A percentile compares a stretch with the other conserved stretches of the same genome.
Conservation (phyloP, 1,139 yeast genomes). For the Sugiyamaella xylanicola region DNA sequence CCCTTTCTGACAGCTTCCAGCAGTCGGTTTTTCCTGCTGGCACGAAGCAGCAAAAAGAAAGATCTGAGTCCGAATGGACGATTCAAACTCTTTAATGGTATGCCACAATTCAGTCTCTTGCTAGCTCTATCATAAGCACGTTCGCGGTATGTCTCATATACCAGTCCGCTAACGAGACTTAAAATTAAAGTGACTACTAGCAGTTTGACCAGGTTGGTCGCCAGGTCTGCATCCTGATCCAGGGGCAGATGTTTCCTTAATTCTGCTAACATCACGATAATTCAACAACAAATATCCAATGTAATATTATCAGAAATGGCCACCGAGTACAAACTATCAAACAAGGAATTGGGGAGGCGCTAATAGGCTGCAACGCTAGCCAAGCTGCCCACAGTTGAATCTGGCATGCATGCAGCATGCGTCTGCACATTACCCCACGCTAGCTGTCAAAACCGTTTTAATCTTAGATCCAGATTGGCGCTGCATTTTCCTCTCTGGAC, state of each 20-base stretch:
- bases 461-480: neutral
- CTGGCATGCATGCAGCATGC: neutral
- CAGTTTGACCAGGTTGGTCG: neutral
- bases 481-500: neutral
- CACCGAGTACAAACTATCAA: too few relatives aligned
- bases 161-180: neutral
- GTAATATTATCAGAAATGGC: too few relatives aligned
- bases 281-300: too few relatives aligned
- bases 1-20: slow-evolving; percentile 13
- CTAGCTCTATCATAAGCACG: neutral
- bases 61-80: slow-evolving; percentile 27
- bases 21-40: slow-evolving; percentile 16
- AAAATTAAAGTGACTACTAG: neutral
- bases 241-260: neutral
- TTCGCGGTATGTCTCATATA: slow-evolving; percentile 6
- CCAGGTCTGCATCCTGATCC: neutral
- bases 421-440: neutral
- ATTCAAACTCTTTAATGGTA: slow-evolving; percentile 4
- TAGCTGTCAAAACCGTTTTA: neutral
- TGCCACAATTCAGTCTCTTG: neutral
- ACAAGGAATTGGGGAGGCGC: neutral
- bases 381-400: neutral
- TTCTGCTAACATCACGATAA: too few relatives aligned
- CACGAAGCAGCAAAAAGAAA: slow-evolving; percentile 13
- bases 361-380: too few relatives aligned